A percentile compares a stretch with the other conserved stretches of the same genome.
phyloP scores from a whole-genome alignment of 2,329 filamentous ascomycete species.

The Epichloe hybrida region DNA sequence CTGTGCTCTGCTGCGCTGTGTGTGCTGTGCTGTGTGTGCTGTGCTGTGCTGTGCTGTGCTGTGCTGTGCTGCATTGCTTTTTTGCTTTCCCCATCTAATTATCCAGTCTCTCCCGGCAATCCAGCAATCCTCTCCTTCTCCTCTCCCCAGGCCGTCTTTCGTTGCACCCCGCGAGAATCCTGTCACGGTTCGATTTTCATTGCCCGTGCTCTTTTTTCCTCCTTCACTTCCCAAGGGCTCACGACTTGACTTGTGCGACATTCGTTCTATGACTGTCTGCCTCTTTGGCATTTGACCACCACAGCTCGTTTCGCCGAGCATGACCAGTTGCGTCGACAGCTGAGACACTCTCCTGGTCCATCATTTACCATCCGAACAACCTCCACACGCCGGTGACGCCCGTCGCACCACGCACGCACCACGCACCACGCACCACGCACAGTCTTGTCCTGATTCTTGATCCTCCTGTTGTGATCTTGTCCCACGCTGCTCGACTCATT shows the following conservation, averaged over 20 bases:
- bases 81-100: no score
- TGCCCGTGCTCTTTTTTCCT: background rate
- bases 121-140: background rate
- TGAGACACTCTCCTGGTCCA: slow-evolving; percentile 4
- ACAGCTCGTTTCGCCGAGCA: slow-evolving; percentile 1
- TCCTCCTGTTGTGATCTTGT: background rate
- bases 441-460: background rate
- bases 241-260: background rate
- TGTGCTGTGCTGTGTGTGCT: background rate
- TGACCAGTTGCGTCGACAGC: slow-evolving; percentile 1
- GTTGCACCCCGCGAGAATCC: no score
- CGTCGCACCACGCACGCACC: background rate
- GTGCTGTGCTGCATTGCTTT: background rate
- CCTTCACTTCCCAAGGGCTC: background rate
- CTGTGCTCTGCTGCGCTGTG: background rate
- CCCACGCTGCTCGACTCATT: background rate
- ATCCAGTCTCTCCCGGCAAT: no score
- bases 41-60: background rate
- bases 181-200: no score
- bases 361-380: slow-evolving; percentile 2
- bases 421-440: background rate
- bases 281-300: background rate
- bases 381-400: background rate
- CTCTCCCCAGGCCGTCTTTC: background rate
- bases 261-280: background rate